Evolutionary conservation across 768 basidiomycete species (phyloP), one percentile per base, ranked within the genome.

Genomic region (Xanthoconium stramineum): DNA sequence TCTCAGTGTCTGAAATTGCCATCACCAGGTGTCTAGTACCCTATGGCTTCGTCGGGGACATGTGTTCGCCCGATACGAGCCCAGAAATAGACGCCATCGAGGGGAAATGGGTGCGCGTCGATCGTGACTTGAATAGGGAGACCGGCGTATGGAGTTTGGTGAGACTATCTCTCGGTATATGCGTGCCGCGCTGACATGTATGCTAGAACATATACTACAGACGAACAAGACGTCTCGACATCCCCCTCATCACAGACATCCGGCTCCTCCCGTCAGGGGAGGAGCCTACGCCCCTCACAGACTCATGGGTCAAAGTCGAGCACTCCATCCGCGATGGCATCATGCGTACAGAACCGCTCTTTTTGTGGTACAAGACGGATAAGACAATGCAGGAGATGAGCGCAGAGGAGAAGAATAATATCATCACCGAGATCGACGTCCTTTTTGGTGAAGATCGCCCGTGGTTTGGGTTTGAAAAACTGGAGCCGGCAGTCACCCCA

Each of bases 361-460:
- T 76, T 67, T 64, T 96, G 19, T 97, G 93, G 91, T 95, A 93
- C 74, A 80, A 80, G 60, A 70, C 78, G 10, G 86, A 83, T 8
- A 88, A 89, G 65, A 82, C 86, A 1, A 73, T 83, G 37, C 74
- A 73, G 15, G 78, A 85, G 20, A 84, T 91, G 82, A 75, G 72
- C n/a, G 51, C 75, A 10, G 78, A 79, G 39, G 82, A 88, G 61
- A 77, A 79, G 57, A 67, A 76, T 35, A 75, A 86, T 42, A 73
- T 94, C 28, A 83, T 98, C 64, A 98, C 94, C 1, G 94, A 98
- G 70, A 59, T 98, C n/a, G 95, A 98, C 66, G 79, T 98, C 4
- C 72, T 92, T 0, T 97, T 84, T 65, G 96, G 96, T 6, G 86
- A 93, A 53, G 88, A 86, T 51, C 77, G 80, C 9, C 84, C 92